Evolutionary conservation across 2,329 filamentous ascomycete species (phyloP).

Genomic region (Alternaria triticimaculans): DNA sequence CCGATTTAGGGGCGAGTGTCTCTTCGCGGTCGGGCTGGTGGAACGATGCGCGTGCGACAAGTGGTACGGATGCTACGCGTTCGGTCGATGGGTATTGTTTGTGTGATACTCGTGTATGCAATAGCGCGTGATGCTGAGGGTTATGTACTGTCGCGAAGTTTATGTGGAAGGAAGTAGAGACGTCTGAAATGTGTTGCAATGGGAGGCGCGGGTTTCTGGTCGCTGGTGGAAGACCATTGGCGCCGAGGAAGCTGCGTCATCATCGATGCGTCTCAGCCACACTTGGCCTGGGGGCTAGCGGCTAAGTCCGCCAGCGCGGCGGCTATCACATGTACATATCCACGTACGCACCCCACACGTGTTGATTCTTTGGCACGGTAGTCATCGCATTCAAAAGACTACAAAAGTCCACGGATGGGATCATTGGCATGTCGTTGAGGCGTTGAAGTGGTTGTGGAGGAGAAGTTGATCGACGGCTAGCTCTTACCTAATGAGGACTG

Average conservation of each 20-base stretch:
- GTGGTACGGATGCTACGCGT: neutral
- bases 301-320: too few species aligned
- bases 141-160: neutral
- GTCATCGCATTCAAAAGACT: neutral
- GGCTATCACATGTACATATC: too few species aligned
- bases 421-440: neutral
- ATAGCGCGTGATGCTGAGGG: neutral
- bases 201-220: neutral
- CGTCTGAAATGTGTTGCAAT: neutral
- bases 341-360: neutral
- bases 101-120: neutral
- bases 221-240: conserved; percentile 2
- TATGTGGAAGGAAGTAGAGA: neutral
- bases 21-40: neutral
- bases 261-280: conserved; percentile 10
- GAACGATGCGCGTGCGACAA: neutral
- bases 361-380: neutral
- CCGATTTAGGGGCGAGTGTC: neutral
- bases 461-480: neutral
- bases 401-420: too few species aligned
- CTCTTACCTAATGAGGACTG: neutral
- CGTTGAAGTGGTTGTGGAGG: neutral
- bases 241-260: conserved; percentile 17
- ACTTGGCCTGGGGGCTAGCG: neutral
- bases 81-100: neutral